phyloP scores from a whole-genome alignment of 768 basidiomycete species.

The Pisolithus orientalis region DNA sequence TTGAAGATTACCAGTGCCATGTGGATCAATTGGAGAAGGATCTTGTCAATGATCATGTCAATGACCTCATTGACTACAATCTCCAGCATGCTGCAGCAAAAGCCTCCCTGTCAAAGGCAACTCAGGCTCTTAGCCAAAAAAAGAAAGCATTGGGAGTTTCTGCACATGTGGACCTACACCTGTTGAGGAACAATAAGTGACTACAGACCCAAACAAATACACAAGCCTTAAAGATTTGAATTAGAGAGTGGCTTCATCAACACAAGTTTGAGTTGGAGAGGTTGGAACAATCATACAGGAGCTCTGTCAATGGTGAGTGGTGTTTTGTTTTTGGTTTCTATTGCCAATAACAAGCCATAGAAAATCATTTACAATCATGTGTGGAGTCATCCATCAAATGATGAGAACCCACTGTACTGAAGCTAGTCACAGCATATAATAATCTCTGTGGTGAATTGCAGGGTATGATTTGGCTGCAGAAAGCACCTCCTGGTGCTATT shows the following conservation, averaged over 20 bases:
- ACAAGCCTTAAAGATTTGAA: constrained; percentile 10
- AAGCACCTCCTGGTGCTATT: constrained; percentile 21
- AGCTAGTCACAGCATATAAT: constrained; percentile 23
- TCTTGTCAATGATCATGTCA: background rate
- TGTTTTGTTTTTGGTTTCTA: background rate
- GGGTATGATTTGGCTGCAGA: constrained; percentile 8
- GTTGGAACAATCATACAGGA: constrained; percentile 10
- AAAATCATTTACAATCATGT: constrained; percentile 21
- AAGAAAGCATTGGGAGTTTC: background rate
- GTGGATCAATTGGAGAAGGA: background rate
- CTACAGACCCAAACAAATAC: constrained; percentile 15
- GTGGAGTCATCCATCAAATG: constrained; percentile 19
- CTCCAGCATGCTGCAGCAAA: constrained; percentile 1
- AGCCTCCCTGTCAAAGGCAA: background rate
- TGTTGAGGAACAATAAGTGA: constrained; percentile 3
- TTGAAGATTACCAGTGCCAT: background rate
- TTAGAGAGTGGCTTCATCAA: constrained; percentile 11
- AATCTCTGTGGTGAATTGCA: constrained; percentile 17
- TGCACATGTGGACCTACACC: constrained; percentile 1
- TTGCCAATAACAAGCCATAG: constrained; percentile 7
- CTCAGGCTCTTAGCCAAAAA: background rate
- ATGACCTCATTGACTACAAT: constrained; percentile 1
- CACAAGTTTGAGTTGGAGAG: constrained; percentile 13
- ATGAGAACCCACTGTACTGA: constrained; percentile 22
- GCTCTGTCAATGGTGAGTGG: constrained; percentile 12